Evolutionary conservation across 2,329 filamentous ascomycete species (phyloP).

Genomic region (Colletotrichum orchidophilum): DNA sequence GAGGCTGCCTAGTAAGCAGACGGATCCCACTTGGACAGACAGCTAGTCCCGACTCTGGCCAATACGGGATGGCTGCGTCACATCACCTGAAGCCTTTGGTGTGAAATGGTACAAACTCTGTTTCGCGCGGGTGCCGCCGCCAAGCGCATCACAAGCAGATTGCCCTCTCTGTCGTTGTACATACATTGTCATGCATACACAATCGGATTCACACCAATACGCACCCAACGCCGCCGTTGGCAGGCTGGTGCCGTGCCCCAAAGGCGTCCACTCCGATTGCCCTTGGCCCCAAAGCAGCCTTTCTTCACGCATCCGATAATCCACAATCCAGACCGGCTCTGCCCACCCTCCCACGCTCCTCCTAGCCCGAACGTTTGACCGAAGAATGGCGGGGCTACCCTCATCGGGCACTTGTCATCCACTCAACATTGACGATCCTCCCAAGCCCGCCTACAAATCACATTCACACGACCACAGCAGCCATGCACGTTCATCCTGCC

Average conservation of each 20-base stretch:
- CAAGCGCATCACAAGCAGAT: slow-evolving; percentile 32
- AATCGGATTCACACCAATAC: background rate
- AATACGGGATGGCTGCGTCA: slow-evolving; percentile 13
- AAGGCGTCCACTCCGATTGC: background rate
- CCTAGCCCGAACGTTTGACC: slow-evolving; percentile 23
- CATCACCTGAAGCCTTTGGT: slow-evolving; percentile 25
- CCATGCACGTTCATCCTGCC: slow-evolving; percentile 27
- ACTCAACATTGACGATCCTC: slow-evolving; percentile 23
- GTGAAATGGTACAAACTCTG: slow-evolving; percentile 27
- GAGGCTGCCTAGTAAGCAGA: slow-evolving; percentile 18
- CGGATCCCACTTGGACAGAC: slow-evolving; percentile 8
- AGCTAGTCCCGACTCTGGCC: slow-evolving; percentile 9
- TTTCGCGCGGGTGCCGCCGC: slow-evolving; percentile 33
- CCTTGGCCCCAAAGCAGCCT: background rate
- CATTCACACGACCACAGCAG: slow-evolving; percentile 30
- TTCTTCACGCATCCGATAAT: slow-evolving; percentile 13
- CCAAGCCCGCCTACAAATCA: slow-evolving; percentile 10
- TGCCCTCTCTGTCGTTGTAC: slow-evolving; percentile 27
- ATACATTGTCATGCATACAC: slow-evolving; percentile 2
- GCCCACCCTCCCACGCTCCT: slow-evolving; percentile 7
- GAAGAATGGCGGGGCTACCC: slow-evolving; percentile 25
- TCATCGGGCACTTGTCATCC: slow-evolving; percentile 15
- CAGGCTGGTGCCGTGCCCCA: background rate
- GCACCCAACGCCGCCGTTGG: slow-evolving; percentile 14
- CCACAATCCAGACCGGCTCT: slow-evolving; percentile 14